Percentiles rank a stretch among this genome's conserved stretches.
These are phyloP conservation scores for Psilocybe mexicana DNA, from an alignment of 1,284 basidiomycete genomes.

Conservation along the genomic window DNA sequence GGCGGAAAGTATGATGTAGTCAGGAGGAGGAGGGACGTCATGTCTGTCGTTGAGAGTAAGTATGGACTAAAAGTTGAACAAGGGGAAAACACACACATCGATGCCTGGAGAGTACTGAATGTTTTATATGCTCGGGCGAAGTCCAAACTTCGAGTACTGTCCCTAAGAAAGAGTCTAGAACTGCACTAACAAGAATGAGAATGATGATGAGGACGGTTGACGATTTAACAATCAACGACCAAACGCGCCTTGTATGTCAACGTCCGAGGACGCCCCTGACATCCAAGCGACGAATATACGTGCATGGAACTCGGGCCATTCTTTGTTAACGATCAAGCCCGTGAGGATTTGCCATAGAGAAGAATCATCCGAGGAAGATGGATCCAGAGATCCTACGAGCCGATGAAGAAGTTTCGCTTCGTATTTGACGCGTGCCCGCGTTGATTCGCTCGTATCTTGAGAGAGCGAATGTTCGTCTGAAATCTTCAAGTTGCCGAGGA, in stretches of 20 bases:
- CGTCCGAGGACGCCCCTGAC: constrained; percentile 36
- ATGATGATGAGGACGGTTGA: background rate
- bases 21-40: constrained; percentile 72
- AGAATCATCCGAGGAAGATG: constrained; percentile 34
- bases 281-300: constrained; percentile 70
- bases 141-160: constrained; percentile 63
- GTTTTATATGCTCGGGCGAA: constrained; percentile 65
- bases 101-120: constrained; percentile 70
- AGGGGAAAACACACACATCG: constrained; percentile 45
- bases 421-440: constrained; percentile 46
- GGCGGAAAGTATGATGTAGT: constrained; percentile 59
- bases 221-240: background rate
- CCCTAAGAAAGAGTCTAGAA: constrained; percentile 47
- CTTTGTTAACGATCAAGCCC: constrained; percentile 50
- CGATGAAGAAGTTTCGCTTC: constrained; percentile 49
- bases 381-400: constrained; percentile 49
- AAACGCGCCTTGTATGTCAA: constrained; percentile 41
- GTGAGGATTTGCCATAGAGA: constrained; percentile 50
- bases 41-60: constrained; percentile 43
- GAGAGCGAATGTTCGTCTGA: constrained; percentile 36
- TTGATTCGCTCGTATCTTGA: constrained; percentile 16
- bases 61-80: background rate
- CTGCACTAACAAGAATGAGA: constrained; percentile 31
- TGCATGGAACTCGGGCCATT: constrained; percentile 60
- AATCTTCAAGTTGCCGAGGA: constrained; percentile 38